Conservation (phyloP, 345 rosid genomes). For the Eucalyptus camaldulensis region DNA sequence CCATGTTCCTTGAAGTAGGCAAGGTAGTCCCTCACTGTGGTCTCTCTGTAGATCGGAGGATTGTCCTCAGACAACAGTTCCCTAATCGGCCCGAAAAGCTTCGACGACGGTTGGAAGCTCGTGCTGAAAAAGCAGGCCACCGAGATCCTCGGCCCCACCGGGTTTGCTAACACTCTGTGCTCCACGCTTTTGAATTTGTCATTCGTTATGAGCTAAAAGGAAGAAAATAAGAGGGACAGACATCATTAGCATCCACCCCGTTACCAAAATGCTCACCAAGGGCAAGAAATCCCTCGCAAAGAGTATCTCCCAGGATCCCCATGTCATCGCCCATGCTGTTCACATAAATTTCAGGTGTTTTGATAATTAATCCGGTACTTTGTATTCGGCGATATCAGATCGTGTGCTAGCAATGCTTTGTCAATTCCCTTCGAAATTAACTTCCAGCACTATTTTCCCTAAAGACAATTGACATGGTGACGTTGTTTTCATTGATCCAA, state of each 20-base stretch:
- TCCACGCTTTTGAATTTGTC: conserved; percentile 13
- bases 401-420: background rate
- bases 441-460: background rate
- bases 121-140: conserved; percentile 22
- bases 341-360: too few relatives aligned
- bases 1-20: background rate
- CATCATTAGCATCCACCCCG: background rate
- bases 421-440: background rate
- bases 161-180: conserved; percentile 17
- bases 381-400: background rate
- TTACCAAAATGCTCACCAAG: background rate
- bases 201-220: conserved; percentile 19
- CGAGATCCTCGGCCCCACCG: conserved; percentile 13
- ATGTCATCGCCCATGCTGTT: background rate
- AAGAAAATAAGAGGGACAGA: background rate
- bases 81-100: conserved; percentile 13
- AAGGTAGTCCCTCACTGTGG: conserved; percentile 2
- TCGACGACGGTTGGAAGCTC: background rate
- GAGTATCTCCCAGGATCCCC: background rate
- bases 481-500: background rate
- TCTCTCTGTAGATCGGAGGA: conserved; percentile 22
- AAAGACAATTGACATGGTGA: background rate
- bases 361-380: too few relatives aligned
- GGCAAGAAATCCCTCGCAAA: background rate
- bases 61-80: conserved; percentile 22